These are phyloP conservation scores for Echinochloa phyllopogon DNA, from an alignment of 176 grass and related monocot genomes.

Conservation along the genomic window DNA sequence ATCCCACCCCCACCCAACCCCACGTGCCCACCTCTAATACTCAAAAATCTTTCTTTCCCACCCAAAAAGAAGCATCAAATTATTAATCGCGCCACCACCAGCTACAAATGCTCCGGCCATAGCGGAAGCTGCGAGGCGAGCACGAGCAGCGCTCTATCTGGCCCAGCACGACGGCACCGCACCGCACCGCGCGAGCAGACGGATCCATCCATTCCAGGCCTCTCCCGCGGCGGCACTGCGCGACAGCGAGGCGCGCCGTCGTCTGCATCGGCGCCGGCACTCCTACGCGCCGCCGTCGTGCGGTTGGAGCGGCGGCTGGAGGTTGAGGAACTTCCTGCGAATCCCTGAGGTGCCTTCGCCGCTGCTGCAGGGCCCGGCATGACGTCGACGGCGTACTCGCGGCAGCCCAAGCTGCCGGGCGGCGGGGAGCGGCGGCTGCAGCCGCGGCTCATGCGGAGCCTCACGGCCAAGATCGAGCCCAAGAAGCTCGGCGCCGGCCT, in stretches of 20 bases:
- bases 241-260: no score
- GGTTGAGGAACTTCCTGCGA: not conserved
- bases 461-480: constrained; percentile 65
- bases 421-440: constrained; percentile 21
- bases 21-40: not conserved
- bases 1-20: not conserved
- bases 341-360: not conserved
- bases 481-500: constrained; percentile 68
- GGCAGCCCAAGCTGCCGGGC: constrained; percentile 41
- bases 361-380: not conserved
- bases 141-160: not conserved
- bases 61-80: constrained; percentile 10
- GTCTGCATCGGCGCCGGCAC: no score
- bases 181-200: no score
- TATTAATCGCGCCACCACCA: not conserved
- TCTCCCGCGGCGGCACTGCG: no score
- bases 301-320: not conserved
- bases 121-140: not conserved
- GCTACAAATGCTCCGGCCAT: constrained; percentile 26
- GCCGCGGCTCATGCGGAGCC: constrained; percentile 40
- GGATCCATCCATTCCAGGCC: no score
- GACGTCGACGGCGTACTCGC: constrained; percentile 54
- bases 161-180: no score
- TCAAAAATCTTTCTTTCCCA: not conserved
- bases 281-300: no score